phyloP scores from a whole-genome alignment of 2,329 filamentous ascomycete species.

The Mollisiaceae sp. region DNA sequence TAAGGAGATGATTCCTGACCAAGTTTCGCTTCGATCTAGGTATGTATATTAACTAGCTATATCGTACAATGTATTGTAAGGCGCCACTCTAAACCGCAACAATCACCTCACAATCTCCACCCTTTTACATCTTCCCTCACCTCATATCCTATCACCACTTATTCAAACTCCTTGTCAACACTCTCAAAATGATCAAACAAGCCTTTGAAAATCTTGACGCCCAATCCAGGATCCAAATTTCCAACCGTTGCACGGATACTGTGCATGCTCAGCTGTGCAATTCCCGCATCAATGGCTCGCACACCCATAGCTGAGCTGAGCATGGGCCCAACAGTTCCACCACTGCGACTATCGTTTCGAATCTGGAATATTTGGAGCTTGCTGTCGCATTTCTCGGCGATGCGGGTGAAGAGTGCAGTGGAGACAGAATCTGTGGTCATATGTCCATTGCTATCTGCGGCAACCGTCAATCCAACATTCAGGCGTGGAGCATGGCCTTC shows the following conservation, averaged over 20 bases:
- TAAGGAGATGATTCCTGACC: not conserved
- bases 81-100: not conserved
- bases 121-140: not conserved
- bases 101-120: not conserved
- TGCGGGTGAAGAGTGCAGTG: constrained; percentile 76
- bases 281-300: constrained; percentile 82
- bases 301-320: constrained; percentile 81
- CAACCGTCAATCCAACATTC: constrained; percentile 84
- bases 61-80: not conserved
- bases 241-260: constrained; percentile 89
- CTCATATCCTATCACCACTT: not conserved
- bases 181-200: constrained; percentile 26
- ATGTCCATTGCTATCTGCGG: constrained; percentile 86
- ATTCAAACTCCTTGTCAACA: constrained; percentile 23
- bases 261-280: constrained; percentile 95
- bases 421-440: constrained; percentile 95
- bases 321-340: constrained; percentile 95
- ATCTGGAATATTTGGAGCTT: constrained; percentile 92
- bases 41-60: not conserved
- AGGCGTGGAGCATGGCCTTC: constrained; percentile 84
- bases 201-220: constrained; percentile 26
- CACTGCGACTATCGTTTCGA: constrained; percentile 85
- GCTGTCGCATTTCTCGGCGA: constrained; percentile 75
- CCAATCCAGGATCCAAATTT: constrained; percentile 49
- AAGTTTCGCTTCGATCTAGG: not conserved